These are phyloP conservation scores for Artomyces pyxidatus DNA, from an alignment of 768 basidiomycete genomes.

Conservation along the genomic window DNA sequence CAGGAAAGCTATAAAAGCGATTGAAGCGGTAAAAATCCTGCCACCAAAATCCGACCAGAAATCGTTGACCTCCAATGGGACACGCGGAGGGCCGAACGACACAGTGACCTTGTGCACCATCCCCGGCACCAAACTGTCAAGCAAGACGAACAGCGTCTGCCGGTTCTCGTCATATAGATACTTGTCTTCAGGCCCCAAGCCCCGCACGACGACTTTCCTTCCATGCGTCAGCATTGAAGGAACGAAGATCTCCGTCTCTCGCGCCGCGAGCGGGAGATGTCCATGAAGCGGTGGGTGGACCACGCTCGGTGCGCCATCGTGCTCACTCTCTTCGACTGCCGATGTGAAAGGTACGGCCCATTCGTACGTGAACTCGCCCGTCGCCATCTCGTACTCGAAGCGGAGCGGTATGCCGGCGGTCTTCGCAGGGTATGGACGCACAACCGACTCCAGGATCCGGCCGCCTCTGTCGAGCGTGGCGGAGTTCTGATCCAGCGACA, in stretches of 20 bases:
- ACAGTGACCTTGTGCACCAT: conserved; percentile 44
- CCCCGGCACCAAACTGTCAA: conserved; percentile 34
- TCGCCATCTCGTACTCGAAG: conserved; percentile 73
- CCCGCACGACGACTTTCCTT: conserved; percentile 49
- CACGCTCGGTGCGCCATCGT: conserved; percentile 3
- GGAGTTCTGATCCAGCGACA: conserved; percentile 52
- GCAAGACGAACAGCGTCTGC: conserved; percentile 70
- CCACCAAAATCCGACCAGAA: conserved; percentile 54
- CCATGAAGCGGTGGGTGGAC: conserved; percentile 33
- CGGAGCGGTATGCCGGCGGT: conserved; percentile 75
- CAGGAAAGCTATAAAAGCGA: conserved; percentile 25
- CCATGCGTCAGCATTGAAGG: conserved; percentile 55
- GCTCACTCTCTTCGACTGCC: conserved; percentile 2
- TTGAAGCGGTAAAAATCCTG: conserved; percentile 23
- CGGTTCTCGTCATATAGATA: conserved; percentile 53
- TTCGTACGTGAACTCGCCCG: conserved; percentile 54
- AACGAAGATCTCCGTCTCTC: conserved; percentile 78
- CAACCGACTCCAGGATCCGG: conserved; percentile 67
- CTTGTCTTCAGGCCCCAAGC: conserved; percentile 41
- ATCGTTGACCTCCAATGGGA: conserved; percentile 50
- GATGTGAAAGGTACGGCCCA: conserved; percentile 42
- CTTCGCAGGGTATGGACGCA: conserved; percentile 88
- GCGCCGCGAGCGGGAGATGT: conserved; percentile 34
- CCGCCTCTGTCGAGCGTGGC: conserved; percentile 78
- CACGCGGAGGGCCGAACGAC: conserved; percentile 45